Evolutionary conservation across 2,329 filamentous ascomycete species (phyloP), one percentile per base, ranked within the genome.

Genomic region (Fusarium mexicanum): DNA sequence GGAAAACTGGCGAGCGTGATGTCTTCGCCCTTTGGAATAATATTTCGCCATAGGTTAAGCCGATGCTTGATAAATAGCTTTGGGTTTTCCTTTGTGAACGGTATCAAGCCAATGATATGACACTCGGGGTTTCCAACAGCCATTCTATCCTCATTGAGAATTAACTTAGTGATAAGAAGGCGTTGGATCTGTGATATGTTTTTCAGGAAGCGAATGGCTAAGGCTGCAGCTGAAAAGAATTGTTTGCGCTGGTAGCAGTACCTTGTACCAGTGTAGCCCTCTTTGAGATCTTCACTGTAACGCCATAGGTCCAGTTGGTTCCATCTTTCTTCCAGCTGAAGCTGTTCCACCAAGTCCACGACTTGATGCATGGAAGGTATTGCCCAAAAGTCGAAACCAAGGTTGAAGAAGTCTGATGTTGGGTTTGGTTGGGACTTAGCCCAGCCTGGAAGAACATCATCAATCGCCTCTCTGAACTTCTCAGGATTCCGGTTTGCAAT

Each of bases 161-260:
- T 24, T 1, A 69, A 24, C 3, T 57, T 69, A 12, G 41, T 35
- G 6, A 69, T 57, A 1, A 31, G 37, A 0, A 61, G 38, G 33
- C 62, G 55, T 1, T 37, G 26, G 9, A 8, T n/a, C 8, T 22
- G 6, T 1, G 55, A 6, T 0, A 69, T 63, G 5, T 4, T 22
- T 6, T 44, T n/a, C 2, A 69, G 62, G 9, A 69, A 69, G 5
- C 50, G 26, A 10, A 66, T 69, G 10, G 66, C 55, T 22, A 57
- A 12, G 12, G 66, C 55, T 3, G 26, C 55, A 6, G 66, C 66
- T 10, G 66, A 69, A 40, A 69, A 66, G 31, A 51, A 51, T 14
- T 51, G 29, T 7, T 51, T 51, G 31, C 31, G 48, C 20, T 35
- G 48, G 29, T 51, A 51, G 4, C 48, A n/a, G 31, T 51, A 51